Evolutionary conservation across 441 rosid species (phyloP).

Genomic region (Pelargonium citronellum): DNA sequence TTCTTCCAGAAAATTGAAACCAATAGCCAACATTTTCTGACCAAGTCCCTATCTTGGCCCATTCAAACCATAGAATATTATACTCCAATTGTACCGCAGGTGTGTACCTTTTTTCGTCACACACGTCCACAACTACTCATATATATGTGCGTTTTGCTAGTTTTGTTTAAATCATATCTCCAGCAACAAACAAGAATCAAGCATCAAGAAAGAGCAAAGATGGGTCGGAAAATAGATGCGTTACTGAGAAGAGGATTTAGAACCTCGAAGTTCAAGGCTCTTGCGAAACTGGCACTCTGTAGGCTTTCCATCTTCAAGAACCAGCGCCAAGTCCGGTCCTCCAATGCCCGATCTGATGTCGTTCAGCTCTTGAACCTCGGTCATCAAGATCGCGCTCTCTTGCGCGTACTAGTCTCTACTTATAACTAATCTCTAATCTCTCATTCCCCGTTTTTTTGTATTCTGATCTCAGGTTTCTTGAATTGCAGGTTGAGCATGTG

Average conservation of each 20-base stretch:
- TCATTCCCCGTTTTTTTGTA: too few species aligned
- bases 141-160: too few species aligned
- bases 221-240: constrained; percentile 84
- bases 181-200: neutral
- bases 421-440: too few species aligned
- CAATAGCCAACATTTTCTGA: too few species aligned
- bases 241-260: constrained; percentile 59
- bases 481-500: constrained; percentile 55
- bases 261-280: constrained; percentile 52
- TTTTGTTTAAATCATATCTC: too few species aligned
- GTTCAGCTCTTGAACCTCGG: constrained; percentile 70
- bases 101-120: too few species aligned
- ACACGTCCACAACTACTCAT: too few species aligned
- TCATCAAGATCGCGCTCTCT: constrained; percentile 66
- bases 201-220: constrained; percentile 6
- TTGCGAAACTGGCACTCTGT: constrained; percentile 51
- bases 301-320: constrained; percentile 67
- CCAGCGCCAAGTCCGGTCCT: constrained; percentile 54
- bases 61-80: too few species aligned
- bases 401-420: constrained; percentile 45
- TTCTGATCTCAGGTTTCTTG: neutral
- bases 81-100: too few species aligned
- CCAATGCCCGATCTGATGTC: constrained; percentile 67
- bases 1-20: too few species aligned
- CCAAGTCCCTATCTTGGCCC: too few species aligned